Evolutionary conservation across 495 filamentous ascomycete genomes (phyloP).

Genomic region (Bacidia rubella): DNA sequence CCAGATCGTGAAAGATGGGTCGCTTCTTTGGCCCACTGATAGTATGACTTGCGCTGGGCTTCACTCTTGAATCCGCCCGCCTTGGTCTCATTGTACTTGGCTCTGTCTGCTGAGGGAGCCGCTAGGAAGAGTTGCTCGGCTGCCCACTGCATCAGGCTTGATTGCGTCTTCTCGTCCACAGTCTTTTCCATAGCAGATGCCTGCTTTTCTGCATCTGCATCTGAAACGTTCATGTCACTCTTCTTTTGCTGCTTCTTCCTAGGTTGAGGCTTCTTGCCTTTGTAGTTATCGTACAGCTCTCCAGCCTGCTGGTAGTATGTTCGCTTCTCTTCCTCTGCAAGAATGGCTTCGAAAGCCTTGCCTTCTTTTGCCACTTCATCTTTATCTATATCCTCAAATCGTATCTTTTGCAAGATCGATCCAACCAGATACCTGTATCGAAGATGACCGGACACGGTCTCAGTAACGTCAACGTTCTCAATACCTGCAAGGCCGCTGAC

Average conservation of each 20-base stretch:
- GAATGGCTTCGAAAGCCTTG: constrained; percentile 38
- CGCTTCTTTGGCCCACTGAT: constrained; percentile 4
- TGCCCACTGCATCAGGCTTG: constrained; percentile 29
- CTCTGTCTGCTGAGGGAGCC: not conserved
- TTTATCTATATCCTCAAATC: constrained; percentile 49
- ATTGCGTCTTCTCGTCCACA: constrained; percentile 38
- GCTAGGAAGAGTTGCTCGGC: constrained; percentile 21
- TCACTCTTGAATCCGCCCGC: not conserved
- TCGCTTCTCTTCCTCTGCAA: constrained; percentile 34
- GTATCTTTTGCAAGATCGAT: constrained; percentile 52
- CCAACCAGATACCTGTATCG: constrained; percentile 58
- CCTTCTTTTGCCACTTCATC: constrained; percentile 47
- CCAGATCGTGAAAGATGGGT: constrained; percentile 2
- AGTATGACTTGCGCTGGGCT: not conserved
- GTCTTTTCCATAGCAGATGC: constrained; percentile 27
- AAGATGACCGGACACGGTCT: constrained; percentile 58
- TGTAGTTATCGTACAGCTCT: constrained; percentile 24
- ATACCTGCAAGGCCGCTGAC: constrained; percentile 53
- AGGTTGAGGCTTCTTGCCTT: constrained; percentile 6
- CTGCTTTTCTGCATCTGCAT: constrained; percentile 19
- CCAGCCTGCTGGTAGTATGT: constrained; percentile 13
- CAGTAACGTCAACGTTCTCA: constrained; percentile 62
- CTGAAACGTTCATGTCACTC: constrained; percentile 8
- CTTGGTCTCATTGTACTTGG: not conserved
- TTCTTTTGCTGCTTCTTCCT: constrained; percentile 25